Evolutionary conservation across 495 filamentous ascomycete genomes (phyloP).

Genomic region (Daldinia loculata): DNA sequence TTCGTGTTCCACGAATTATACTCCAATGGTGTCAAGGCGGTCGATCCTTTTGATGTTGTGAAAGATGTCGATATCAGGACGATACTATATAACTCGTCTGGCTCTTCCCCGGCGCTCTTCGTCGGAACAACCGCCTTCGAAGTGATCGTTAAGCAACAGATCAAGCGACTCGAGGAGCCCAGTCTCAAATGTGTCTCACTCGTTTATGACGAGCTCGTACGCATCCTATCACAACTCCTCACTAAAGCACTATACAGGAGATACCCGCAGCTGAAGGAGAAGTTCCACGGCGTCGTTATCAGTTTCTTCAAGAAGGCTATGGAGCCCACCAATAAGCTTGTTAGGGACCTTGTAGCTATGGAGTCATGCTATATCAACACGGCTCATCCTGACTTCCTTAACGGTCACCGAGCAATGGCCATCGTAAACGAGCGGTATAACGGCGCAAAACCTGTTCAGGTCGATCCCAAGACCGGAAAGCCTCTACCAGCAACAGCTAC

Average conservation of each 20-base stretch:
- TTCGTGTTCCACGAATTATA: conserved; percentile 99
- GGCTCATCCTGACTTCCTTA: conserved; percentile 97
- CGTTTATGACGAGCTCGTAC: conserved; percentile 97
- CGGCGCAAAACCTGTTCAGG: conserved; percentile 86
- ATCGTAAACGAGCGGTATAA: conserved; percentile 92
- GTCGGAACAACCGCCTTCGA: conserved; percentile 98
- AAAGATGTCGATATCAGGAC: conserved; percentile 98
- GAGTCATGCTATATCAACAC: conserved; percentile 98
- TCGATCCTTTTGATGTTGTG: conserved; percentile 96
- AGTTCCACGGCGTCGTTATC: conserved; percentile 94
- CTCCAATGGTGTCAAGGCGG: conserved; percentile 96
- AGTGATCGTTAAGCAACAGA: conserved; percentile 98
- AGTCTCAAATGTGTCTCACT: conserved; percentile 95
- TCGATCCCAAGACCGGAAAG: conserved; percentile 99
- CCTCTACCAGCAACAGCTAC: conserved; percentile 74
- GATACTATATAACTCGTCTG: conserved; percentile 97
- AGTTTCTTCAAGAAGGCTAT: conserved; percentile 96
- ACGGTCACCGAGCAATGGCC: conserved; percentile 96
- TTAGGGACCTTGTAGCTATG: conserved; percentile 92
- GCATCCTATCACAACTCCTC: conserved; percentile 90
- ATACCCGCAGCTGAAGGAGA: conserved; percentile 94
- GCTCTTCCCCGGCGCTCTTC: conserved; percentile 95
- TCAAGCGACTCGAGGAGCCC: conserved; percentile 94
- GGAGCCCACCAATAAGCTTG: conserved; percentile 97
- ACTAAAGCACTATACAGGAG: conserved; percentile 89